Evolutionary conservation across 352 stramenopile genomes (phyloP), one percentile per base, ranked within the genome.

Genomic region (Salisapilia sapeloensis): DNA sequence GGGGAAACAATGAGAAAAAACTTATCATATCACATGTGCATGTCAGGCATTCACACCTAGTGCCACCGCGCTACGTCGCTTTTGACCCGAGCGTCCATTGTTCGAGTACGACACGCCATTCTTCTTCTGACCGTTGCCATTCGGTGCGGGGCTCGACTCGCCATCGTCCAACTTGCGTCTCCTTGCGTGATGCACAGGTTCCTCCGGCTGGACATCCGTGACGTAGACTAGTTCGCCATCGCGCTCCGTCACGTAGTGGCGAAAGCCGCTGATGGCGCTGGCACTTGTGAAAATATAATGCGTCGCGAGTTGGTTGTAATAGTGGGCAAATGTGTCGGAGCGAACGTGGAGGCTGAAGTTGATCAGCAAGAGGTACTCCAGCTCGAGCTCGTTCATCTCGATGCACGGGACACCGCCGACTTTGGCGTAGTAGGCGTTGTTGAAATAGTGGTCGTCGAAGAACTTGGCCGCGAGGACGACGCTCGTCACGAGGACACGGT

Each of bases 381-480:
- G 78, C 50, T 99, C 93, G 6, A 99, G 70, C 32, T 89, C 77
- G 63, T 99, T 99, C 74, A 99, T 96, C 65, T 96, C 86, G 17
- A 53, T 65, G 37, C 89, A 89, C 6, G 90, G 62, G 28, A 87
- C 83, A 14, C 89, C 87, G 20, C 92, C 87, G 19, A 97, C 85
- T 50, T 98, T 98, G 12, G 94, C 89, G 52, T 98, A 99, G 71
- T 98, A 99, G 14, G 92, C 91, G 61, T 99, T 99, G 50, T 98
- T 98, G 56, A 97, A 99, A 64, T 98, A 99, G 29, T 96, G 87
- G 69, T 99, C 95, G 54, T 99, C 95, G 46, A 98, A 98, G 59
- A 98, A 99, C 63, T 99, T 99, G 40, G 95, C 93, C 4, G 93
- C 92, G 6, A 99, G 52, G 42, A 99, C 89, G 39, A 99, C 67